Base-by-base conservation (phyloP, 495 filamentous ascomycete genomes). In the Viridothelium virens region DNA sequence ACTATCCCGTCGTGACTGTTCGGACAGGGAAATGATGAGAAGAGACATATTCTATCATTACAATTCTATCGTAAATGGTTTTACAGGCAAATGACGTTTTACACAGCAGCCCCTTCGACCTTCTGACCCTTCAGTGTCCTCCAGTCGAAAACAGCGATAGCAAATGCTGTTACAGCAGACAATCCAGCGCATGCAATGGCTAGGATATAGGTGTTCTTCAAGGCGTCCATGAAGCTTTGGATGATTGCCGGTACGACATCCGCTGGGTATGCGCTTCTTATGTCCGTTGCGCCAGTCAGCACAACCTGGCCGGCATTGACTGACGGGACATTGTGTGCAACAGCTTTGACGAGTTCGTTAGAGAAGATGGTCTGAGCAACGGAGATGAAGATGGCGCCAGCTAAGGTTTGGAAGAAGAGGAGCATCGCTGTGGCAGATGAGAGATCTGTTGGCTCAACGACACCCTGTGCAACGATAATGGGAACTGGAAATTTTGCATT, bases 191-290 rank as follows among this genome's bases (percentile, higher is more conserved):
- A 64, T 1, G 69, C 82, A 48, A 81, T 74, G 2, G 75, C 69
- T 14, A 83, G 67, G 0, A 75, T 74, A 61, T 78, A 81, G 0
- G 80, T 71, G 9, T 76, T 73, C 70, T 80, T 81, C 63, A 89
- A 66, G 6, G 83, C 85, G 1, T 65, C 69, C 82, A 87, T 85
- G 73, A 89, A 89, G 5, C 82, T 83, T 2, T 71, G 39, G 34
- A 88, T 56, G 31, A 89, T 78, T 2, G 77, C 81, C 0, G 77
- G 74, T 2, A 89, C 38, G 38, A 79, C 63, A 1, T 79, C 76
- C 4, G 70, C 50, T 0, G 76, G 39, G 66, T 86, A 83, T 0
- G 80, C 76, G 7, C 72, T 66, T 2, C 78, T 77, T 3, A 88
- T 62, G 33, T 82, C 73, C 0, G 82, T 78, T 0, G 84, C 85